These are phyloP conservation scores for Debaryomyces hansenii DNA, from an alignment of 805 yeast species.

Conservation along the genomic window DNA sequence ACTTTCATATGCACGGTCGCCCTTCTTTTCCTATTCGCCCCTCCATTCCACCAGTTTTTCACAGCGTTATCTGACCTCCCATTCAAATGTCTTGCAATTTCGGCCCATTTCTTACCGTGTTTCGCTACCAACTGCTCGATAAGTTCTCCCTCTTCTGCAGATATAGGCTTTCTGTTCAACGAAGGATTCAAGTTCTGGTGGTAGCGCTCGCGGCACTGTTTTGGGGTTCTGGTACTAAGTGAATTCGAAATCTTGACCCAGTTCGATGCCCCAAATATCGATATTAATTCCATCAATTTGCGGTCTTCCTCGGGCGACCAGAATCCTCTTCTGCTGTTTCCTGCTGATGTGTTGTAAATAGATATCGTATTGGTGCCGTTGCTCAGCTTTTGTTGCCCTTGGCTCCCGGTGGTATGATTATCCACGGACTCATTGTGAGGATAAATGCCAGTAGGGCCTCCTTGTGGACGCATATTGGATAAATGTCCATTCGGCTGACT, in stretches of 20 bases:
- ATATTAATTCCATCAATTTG: slow-evolving; percentile 65
- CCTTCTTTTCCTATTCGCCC: slow-evolving; percentile 79
- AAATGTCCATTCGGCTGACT: slow-evolving; percentile 53
- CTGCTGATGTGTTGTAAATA: slow-evolving; percentile 10
- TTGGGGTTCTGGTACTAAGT: slow-evolving; percentile 78
- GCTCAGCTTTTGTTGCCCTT: neutral
- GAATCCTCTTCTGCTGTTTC: slow-evolving; percentile 64
- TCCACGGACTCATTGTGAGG: neutral
- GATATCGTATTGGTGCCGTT: slow-evolving; percentile 5
- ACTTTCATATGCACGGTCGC: slow-evolving; percentile 16
- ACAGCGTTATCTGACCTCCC: slow-evolving; percentile 91
- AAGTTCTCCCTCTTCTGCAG: slow-evolving; percentile 77
- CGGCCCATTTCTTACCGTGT: slow-evolving; percentile 93
- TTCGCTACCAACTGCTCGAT: slow-evolving; percentile 77
- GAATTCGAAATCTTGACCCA: slow-evolving; percentile 85
- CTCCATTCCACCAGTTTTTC: slow-evolving; percentile 97
- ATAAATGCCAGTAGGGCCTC: neutral
- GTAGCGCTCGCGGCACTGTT: slow-evolving; percentile 88
- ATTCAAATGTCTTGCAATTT: slow-evolving; percentile 81
- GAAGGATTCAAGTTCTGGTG: slow-evolving; percentile 90
- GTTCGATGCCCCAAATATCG: slow-evolving; percentile 73
- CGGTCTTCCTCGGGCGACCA: slow-evolving; percentile 89
- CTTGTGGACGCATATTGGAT: neutral
- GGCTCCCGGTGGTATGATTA: neutral
- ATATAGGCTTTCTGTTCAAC: slow-evolving; percentile 77